Percentiles rank a stretch among this genome's conserved stretches.
Conservation (phyloP, 2,329 filamentous ascomycete species). For the Anisogramma anomala region DNA sequence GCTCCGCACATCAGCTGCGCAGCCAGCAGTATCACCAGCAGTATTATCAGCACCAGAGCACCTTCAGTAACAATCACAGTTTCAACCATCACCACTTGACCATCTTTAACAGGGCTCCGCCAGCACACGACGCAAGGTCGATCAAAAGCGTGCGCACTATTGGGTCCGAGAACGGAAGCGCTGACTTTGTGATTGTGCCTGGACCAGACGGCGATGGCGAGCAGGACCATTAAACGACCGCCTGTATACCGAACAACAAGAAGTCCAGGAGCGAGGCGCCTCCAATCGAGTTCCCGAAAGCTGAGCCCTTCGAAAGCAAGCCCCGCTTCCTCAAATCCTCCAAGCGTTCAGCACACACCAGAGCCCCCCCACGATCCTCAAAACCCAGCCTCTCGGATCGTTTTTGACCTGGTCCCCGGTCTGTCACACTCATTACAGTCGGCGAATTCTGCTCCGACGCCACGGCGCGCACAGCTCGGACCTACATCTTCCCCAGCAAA, state of each 20-base stretch:
- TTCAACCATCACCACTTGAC: slow-evolving; percentile 17
- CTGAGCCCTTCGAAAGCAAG: background rate
- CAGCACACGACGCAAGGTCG: slow-evolving; percentile 12
- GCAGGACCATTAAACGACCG: slow-evolving; percentile 22
- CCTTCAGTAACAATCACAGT: slow-evolving; percentile 17
- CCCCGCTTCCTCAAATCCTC: background rate
- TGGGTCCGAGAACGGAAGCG: slow-evolving; percentile 25
- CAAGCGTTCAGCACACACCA: no score
- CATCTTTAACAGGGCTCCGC: slow-evolving; percentile 14
- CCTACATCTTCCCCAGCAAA: no score
- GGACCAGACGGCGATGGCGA: slow-evolving; percentile 32
- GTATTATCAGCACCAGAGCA: slow-evolving; percentile 9
- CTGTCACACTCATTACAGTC: background rate
- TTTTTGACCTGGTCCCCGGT: background rate
- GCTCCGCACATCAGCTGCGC: slow-evolving; percentile 9
- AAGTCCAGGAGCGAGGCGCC: background rate
- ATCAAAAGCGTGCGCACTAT: slow-evolving; percentile 15
- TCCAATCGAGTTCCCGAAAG: background rate
- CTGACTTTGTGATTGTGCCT: slow-evolving; percentile 32
- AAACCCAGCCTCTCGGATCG: background rate
- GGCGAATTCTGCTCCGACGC: background rate
- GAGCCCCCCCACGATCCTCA: background rate
- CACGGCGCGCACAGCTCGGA: background rate
- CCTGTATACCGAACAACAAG: background rate
- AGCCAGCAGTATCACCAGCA: slow-evolving; percentile 13